A percentile compares a stretch with the other conserved stretches of the same genome.
These are phyloP conservation scores for Penicillium sclerotiorum DNA, from an alignment of 2,329 filamentous ascomycete species.

Conservation along the genomic window DNA sequence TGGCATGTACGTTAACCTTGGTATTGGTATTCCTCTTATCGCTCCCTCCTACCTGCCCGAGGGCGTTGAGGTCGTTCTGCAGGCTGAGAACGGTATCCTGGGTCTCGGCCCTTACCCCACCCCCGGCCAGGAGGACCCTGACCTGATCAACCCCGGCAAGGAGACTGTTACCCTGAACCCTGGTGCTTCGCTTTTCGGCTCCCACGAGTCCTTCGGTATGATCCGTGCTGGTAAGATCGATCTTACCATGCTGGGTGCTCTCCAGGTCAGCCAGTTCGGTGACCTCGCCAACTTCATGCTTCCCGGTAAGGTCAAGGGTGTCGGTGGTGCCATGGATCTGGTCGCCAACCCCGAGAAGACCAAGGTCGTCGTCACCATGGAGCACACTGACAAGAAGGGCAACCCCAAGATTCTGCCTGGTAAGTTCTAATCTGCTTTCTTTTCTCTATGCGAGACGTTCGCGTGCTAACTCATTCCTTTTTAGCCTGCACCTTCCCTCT, in stretches of 20 bases:
- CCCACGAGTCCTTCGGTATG: conserved; percentile 82
- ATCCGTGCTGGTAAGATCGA: conserved; percentile 83
- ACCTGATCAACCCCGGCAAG: conserved; percentile 85
- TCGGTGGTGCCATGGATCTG: conserved; percentile 79
- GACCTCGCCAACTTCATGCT: conserved; percentile 92
- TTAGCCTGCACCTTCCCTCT: conserved; percentile 63
- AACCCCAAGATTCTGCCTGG: conserved; percentile 63
- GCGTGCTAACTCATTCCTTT: not conserved
- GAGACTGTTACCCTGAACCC: conserved; percentile 79
- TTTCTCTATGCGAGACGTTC: not conserved
- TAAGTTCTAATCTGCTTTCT: conserved; percentile 1
- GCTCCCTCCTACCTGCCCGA: conserved; percentile 74
- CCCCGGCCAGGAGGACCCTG: conserved; percentile 70
- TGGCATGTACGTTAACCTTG: conserved; percentile 88
- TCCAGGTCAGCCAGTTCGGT: conserved; percentile 77
- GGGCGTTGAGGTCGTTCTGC: conserved; percentile 74
- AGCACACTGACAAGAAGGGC: conserved; percentile 71
- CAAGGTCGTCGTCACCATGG: conserved; percentile 72
- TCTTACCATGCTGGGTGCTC: conserved; percentile 78
- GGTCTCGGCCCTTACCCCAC: conserved; percentile 79
- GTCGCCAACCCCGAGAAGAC: conserved; percentile 71
- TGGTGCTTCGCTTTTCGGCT: conserved; percentile 77
- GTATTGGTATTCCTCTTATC: conserved; percentile 82
- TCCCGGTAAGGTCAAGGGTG: conserved; percentile 82
- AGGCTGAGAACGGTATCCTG: conserved; percentile 83